Percentiles rank a stretch among this genome's conserved stretches.
Conservation (phyloP, 2,329 filamentous ascomycete genomes). For the Fusarium subglutinans region DNA sequence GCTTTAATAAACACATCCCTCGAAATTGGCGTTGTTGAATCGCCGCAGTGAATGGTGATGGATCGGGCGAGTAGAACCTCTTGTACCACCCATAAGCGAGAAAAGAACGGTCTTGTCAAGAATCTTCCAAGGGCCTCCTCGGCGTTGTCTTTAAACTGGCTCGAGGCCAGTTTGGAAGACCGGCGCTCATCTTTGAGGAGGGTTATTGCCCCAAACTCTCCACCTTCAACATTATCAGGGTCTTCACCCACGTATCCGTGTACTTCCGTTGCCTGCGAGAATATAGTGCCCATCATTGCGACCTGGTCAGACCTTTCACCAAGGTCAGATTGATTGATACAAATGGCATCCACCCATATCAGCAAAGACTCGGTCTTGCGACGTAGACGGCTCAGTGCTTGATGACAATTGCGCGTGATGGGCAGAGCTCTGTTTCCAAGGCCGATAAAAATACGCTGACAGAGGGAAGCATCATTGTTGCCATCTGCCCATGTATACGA, state of each 20-base stretch:
- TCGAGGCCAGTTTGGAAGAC: neutral
- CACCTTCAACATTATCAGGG: neutral
- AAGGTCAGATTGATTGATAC: conserved; percentile 18
- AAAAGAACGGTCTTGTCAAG: conserved; percentile 17
- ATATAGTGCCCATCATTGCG: conserved; percentile 16
- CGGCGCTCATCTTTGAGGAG: neutral
- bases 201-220: neutral
- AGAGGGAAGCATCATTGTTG: conserved; percentile 2
- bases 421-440: conserved; percentile 12
- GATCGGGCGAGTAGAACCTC: conserved; percentile 13
- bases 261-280: conserved; percentile 8
- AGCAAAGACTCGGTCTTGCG: neutral
- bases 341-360: conserved; percentile 25
- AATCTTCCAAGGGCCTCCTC: neutral
- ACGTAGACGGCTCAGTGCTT: conserved; percentile 9
- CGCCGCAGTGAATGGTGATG: conserved; percentile 10
- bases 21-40: neutral
- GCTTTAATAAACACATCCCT: neutral
- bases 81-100: conserved; percentile 21
- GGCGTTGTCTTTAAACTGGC: neutral
- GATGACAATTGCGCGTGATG: conserved; percentile 19
- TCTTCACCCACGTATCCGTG: conserved; percentile 21
- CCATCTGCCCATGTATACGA: conserved; percentile 29
- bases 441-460: conserved; percentile 23
- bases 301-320: conserved; percentile 24